A percentile compares a stretch with the other conserved stretches of the same genome.
These are phyloP conservation scores for Penicillium coprophilum DNA, from an alignment of 495 filamentous ascomycete species.

Conservation along the genomic window DNA sequence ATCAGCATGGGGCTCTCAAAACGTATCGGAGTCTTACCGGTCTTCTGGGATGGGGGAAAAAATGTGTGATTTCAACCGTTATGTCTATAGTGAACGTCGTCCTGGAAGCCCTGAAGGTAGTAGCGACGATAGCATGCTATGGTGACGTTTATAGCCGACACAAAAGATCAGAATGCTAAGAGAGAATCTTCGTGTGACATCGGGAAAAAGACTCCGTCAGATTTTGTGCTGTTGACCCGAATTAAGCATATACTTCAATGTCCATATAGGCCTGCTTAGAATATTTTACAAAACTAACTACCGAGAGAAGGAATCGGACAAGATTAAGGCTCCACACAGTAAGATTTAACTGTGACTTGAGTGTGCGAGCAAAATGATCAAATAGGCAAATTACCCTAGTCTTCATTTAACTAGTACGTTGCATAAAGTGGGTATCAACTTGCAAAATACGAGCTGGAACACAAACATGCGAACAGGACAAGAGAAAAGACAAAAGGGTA, in stretches of 20 bases:
- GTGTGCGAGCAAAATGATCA: constrained; percentile 5
- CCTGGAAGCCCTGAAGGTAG: neutral
- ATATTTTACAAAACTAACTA: neutral
- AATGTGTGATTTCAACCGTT: neutral
- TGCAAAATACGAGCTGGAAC: neutral
- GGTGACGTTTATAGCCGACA: neutral
- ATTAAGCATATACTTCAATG: neutral
- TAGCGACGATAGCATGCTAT: neutral
- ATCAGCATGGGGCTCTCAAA: neutral
- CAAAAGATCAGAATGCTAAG: neutral
- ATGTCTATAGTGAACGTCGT: neutral
- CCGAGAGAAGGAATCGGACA: neutral
- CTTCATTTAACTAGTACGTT: constrained; percentile 12
- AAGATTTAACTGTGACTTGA: neutral
- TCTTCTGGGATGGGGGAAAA: neutral
- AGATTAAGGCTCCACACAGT: neutral
- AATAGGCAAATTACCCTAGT: constrained; percentile 7
- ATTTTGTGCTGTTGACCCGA: neutral
- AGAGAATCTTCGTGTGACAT: constrained; percentile 16
- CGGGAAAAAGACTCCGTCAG: constrained; percentile 23
- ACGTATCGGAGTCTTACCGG: neutral
- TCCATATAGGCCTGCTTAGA: neutral
- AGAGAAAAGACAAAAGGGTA: constrained; percentile 9
- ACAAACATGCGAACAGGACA: constrained; percentile 5
- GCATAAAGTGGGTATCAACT: constrained; percentile 17